These are phyloP conservation scores for Anaeramoeba ignava DNA, from an alignment of 78 protist genomes.

Conservation along the genomic window DNA sequence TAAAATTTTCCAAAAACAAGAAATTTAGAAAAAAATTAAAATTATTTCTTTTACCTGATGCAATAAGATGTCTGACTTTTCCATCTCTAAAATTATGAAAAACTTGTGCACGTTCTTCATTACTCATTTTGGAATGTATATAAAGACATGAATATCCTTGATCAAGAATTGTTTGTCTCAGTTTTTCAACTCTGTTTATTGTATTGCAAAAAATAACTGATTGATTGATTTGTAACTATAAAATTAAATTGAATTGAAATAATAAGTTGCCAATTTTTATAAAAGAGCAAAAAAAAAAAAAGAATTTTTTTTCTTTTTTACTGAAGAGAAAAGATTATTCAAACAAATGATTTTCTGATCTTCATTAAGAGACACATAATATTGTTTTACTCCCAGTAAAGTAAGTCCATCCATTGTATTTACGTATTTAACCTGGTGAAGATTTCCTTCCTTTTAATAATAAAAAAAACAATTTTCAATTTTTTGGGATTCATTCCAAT, in stretches of 20 bases:
- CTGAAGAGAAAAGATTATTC: slow-evolving; percentile 81
- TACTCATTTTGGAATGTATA: slow-evolving; percentile 93
- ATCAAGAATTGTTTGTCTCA: slow-evolving; percentile 76
- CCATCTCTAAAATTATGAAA: slow-evolving; percentile 95
- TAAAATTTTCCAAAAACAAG: no score
- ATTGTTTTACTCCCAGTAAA: slow-evolving; percentile 92
- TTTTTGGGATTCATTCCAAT: no score
- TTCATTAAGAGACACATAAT: slow-evolving; percentile 95
- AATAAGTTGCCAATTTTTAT: not conserved
- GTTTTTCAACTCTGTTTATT: slow-evolving; percentile 86
- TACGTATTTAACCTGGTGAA: slow-evolving; percentile 61
- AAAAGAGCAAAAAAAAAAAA: not conserved
- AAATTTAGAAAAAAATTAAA: no score
- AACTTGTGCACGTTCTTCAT: slow-evolving; percentile 86
- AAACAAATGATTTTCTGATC: slow-evolving; percentile 89
- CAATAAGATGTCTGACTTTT: slow-evolving; percentile 88
- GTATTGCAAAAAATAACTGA: slow-evolving; percentile 94
- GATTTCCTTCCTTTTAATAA: slow-evolving; percentile 58
- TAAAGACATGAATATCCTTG: slow-evolving; percentile 89
- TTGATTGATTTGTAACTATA: slow-evolving; percentile 86
- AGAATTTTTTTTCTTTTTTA: not conserved
- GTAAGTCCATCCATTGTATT: slow-evolving; percentile 96
- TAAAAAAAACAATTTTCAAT: no score
- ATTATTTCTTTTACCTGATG: no score
- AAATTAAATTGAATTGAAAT: slow-evolving; percentile 9